A percentile compares a stretch with the other conserved stretches of the same genome.
phyloP scores from a whole-genome alignment of 495 filamentous ascomycete species.

The Xylaria palmicola region DNA sequence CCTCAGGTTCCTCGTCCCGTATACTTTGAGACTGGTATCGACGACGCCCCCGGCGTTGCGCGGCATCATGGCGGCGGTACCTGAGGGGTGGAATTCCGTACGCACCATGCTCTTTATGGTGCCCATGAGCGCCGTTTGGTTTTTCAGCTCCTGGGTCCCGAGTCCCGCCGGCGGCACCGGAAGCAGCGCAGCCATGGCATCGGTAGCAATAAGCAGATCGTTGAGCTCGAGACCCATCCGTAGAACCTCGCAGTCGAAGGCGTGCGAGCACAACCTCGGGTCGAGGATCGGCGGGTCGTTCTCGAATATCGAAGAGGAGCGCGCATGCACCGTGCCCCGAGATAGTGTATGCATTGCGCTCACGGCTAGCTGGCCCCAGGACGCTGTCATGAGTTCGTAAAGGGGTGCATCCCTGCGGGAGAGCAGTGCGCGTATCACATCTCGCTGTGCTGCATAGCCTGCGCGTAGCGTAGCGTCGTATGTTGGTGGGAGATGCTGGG shows the following conservation, averaged over 20 bases:
- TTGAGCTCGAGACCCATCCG: constrained; percentile 37
- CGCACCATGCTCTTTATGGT: constrained; percentile 25
- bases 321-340: constrained; percentile 24
- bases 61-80: constrained; percentile 41
- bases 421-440: constrained; percentile 32
- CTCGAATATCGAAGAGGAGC: constrained; percentile 23
- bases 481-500: constrained; percentile 29
- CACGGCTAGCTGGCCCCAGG: constrained; percentile 37
- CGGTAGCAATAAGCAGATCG: constrained; percentile 33
- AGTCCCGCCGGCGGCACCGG: constrained; percentile 31
- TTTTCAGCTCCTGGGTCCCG: constrained; percentile 22
- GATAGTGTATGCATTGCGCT: constrained; percentile 28
- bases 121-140: constrained; percentile 26
- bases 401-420: constrained; percentile 34
- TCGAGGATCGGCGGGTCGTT: constrained; percentile 28
- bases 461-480: constrained; percentile 37
- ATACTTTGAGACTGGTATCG: constrained; percentile 51
- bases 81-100: constrained; percentile 33
- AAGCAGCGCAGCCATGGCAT: constrained; percentile 31
- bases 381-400: constrained; percentile 42
- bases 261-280: constrained; percentile 39
- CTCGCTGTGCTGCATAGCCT: constrained; percentile 41
- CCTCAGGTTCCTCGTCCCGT: constrained; percentile 46
- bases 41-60: constrained; percentile 44
- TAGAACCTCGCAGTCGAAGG: constrained; percentile 42